Evolutionary conservation across 495 filamentous ascomycete genomes (phyloP).

Genomic region (Neurospora sp.): DNA sequence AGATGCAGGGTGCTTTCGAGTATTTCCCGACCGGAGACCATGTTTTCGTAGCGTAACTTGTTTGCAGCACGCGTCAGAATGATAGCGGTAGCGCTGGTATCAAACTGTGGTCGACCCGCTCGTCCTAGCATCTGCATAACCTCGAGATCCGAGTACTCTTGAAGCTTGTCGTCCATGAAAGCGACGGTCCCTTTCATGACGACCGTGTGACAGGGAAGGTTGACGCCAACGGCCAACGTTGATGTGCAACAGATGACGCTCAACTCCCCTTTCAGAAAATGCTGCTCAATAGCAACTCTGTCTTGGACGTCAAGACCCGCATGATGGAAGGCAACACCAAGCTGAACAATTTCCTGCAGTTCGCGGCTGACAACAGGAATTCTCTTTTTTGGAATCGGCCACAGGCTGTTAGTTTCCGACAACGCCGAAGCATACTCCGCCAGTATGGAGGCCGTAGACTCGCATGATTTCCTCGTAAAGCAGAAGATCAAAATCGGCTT

Average conservation of each 20-base stretch:
- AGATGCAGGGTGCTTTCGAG: constrained; percentile 83
- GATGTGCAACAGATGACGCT: constrained; percentile 93
- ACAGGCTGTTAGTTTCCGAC: constrained; percentile 46
- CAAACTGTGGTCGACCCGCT: constrained; percentile 89
- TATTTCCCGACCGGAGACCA: constrained; percentile 72
- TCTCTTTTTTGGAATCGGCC: constrained; percentile 51
- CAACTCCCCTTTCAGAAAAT: constrained; percentile 65
- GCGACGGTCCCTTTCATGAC: constrained; percentile 83
- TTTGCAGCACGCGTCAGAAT: constrained; percentile 72
- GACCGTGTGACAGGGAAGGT: constrained; percentile 86
- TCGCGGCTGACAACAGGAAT: constrained; percentile 50
- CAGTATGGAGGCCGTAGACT: constrained; percentile 64
- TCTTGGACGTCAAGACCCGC: constrained; percentile 71
- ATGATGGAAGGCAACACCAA: constrained; percentile 90
- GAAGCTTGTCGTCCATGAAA: constrained; percentile 52
- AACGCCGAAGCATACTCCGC: constrained; percentile 54
- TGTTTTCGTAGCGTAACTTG: constrained; percentile 62
- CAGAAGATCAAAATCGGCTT: constrained; percentile 96
- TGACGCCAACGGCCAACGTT: constrained; percentile 87
- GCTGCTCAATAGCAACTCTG: constrained; percentile 58
- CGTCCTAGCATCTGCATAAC: constrained; percentile 98
- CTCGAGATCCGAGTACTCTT: constrained; percentile 83
- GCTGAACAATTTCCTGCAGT: constrained; percentile 49
- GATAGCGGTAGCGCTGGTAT: constrained; percentile 71
- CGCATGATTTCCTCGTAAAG: constrained; percentile 69